Conservation (phyloP, 106 monocot species). For the Allium fistulosum region DNA sequence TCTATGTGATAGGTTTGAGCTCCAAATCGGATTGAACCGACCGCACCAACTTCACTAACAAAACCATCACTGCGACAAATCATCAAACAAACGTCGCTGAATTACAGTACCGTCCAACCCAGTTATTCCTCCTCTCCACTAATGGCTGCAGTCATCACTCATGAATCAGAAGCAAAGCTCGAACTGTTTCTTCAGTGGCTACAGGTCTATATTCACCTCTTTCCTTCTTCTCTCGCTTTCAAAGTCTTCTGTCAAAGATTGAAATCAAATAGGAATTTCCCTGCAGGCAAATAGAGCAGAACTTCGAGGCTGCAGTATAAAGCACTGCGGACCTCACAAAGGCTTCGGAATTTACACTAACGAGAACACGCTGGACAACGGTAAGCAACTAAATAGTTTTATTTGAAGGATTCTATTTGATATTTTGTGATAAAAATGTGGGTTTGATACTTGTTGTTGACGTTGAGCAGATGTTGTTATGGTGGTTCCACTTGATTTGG, state of each 20-base stretch:
- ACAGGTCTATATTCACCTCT: constrained; percentile 27
- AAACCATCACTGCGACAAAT: too few species aligned
- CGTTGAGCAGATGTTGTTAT: constrained; percentile 48
- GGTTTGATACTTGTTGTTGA: not conserved
- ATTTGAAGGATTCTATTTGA: too few species aligned
- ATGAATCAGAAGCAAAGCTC: constrained; percentile 44
- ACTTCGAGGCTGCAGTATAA: constrained; percentile 67
- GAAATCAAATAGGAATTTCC: not conserved
- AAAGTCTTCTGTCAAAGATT: not conserved
- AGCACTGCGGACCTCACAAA: constrained; percentile 42
- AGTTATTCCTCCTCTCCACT: too few species aligned
- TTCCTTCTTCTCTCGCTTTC: not conserved
- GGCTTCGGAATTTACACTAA: constrained; percentile 78
- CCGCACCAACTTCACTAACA: too few species aligned
- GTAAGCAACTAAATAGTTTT: not conserved
- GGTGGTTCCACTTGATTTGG: constrained; percentile 90
- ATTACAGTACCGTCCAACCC: too few species aligned
- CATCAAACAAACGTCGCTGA: too few species aligned
- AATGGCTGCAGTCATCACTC: constrained; percentile 11
- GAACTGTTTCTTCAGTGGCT: constrained; percentile 74
- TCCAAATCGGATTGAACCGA: too few species aligned
- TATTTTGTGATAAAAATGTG: too few species aligned
- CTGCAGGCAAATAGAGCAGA: constrained; percentile 63
- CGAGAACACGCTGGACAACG: constrained; percentile 1
- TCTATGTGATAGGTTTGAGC: too few species aligned